These are phyloP conservation scores for Fragosphaeria purpurea DNA, from an alignment of 2,329 filamentous ascomycete species.

Conservation along the genomic window DNA sequence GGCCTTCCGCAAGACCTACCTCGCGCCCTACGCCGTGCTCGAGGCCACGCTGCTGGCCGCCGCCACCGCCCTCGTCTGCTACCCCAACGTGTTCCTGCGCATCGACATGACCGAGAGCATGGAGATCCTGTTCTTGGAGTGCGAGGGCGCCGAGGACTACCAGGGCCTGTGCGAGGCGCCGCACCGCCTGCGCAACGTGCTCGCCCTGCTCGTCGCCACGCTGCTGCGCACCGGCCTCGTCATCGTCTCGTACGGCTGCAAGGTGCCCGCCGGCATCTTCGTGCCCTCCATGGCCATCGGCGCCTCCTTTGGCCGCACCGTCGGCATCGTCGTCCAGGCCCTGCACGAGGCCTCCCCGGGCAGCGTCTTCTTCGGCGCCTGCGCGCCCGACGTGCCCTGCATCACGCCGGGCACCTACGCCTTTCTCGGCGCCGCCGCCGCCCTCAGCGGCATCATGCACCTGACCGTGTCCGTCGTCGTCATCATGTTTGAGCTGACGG, in stretches of 20 bases:
- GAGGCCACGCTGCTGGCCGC: constrained; percentile 79
- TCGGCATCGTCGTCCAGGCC: constrained; percentile 90
- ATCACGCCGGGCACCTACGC: constrained; percentile 97
- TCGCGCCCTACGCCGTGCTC: constrained; percentile 71
- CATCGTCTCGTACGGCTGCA: constrained; percentile 94
- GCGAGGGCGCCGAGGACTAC: constrained; percentile 80
- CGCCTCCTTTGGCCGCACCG: constrained; percentile 81
- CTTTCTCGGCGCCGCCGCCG: constrained; percentile 84
- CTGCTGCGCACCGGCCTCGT: constrained; percentile 73
- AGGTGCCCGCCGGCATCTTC: constrained; percentile 95
- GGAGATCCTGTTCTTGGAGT: constrained; percentile 94
- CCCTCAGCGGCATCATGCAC: constrained; percentile 94
- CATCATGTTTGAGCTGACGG: constrained; percentile 98
- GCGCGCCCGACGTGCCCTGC: constrained; percentile 83
- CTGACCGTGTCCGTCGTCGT: constrained; percentile 94
- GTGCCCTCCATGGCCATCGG: constrained; percentile 97
- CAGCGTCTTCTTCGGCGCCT: constrained; percentile 78
- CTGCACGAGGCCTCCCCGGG: constrained; percentile 75
- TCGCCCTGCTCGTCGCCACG: constrained; percentile 70
- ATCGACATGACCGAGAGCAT: constrained; percentile 99
- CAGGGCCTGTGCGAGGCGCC: constrained; percentile 75
- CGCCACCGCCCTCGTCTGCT: constrained; percentile 84
- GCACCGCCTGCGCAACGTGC: constrained; percentile 66
- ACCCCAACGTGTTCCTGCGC: constrained; percentile 86
- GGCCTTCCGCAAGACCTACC: constrained; percentile 87